Evolutionary conservation across 106 monocot species (phyloP).

Genomic region (Apostasia ramifera): DNA sequence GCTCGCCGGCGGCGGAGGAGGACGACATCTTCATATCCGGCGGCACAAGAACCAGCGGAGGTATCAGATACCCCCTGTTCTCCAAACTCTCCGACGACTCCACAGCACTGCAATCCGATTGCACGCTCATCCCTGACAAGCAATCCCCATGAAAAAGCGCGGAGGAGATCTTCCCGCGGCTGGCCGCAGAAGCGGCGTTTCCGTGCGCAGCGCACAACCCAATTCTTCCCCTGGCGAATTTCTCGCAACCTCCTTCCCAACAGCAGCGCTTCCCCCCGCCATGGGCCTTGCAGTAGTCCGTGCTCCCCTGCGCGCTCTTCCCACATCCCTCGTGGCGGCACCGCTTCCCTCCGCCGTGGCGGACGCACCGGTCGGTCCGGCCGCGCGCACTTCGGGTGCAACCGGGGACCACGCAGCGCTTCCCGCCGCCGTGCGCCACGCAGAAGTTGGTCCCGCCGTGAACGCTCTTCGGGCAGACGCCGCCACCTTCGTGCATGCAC

Average conservation of each 20-base stretch:
- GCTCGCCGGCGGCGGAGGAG: conserved; percentile 7
- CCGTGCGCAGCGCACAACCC: conserved; percentile 81
- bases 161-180: conserved; percentile 30
- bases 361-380: conserved; percentile 83
- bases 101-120: conserved; percentile 37
- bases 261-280: conserved; percentile 85
- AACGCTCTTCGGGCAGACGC: conserved; percentile 88
- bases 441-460: conserved; percentile 93
- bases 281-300: conserved; percentile 96
- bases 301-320: conserved; percentile 97
- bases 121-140: conserved; percentile 43
- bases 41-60: conserved; percentile 62
- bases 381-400: conserved; percentile 92
- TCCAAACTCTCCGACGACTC: conserved; percentile 28
- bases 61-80: conserved; percentile 34
- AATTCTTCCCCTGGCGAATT: conserved; percentile 90
- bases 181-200: conserved; percentile 20
- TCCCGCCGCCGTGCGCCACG: conserved; percentile 96
- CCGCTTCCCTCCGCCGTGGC: conserved; percentile 91
- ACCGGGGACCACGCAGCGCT: conserved; percentile 50
- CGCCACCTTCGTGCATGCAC: conserved; percentile 69
- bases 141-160: conserved; percentile 41
- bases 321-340: conserved; percentile 60
- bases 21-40: conserved; percentile 45
- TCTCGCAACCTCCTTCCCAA: conserved; percentile 64